These are phyloP conservation scores for Magnusiomyces tetraspermus DNA, from an alignment of 1,139 yeast genomes.

Conservation along the genomic window DNA sequence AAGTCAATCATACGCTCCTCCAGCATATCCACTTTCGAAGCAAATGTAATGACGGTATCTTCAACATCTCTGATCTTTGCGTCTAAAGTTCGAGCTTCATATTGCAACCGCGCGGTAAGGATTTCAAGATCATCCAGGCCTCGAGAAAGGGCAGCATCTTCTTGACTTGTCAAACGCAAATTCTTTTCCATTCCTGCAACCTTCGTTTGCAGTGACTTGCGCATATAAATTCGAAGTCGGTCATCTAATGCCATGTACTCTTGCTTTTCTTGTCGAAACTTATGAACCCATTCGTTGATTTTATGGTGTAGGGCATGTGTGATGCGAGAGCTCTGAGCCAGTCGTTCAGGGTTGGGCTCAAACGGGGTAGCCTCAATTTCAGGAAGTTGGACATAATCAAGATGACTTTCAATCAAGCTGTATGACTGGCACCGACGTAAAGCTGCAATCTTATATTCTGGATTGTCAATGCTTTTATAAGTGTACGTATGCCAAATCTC, in stretches of 20 bases:
- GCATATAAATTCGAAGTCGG: background rate
- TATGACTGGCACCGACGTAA: conserved; percentile 12
- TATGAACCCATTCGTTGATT: background rate
- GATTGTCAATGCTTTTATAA: background rate
- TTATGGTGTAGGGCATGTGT: background rate
- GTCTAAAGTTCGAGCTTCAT: conserved; percentile 65
- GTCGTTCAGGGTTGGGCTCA: background rate
- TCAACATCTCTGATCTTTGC: conserved; percentile 76
- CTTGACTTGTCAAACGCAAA: conserved; percentile 18
- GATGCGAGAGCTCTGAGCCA: background rate
- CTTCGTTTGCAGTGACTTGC: background rate
- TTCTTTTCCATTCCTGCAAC: conserved; percentile 17
- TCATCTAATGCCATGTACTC: background rate
- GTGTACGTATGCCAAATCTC: conserved; percentile 2
- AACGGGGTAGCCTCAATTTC: background rate
- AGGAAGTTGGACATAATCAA: conserved; percentile 3
- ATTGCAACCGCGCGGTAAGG: conserved; percentile 64
- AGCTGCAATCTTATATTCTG: conserved; percentile 7
- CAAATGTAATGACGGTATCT: conserved; percentile 50
- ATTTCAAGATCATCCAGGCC: conserved; percentile 58
- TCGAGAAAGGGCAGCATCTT: conserved; percentile 31
- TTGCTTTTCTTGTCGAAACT: background rate
- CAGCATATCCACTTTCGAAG: conserved; percentile 35
- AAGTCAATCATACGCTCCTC: conserved; percentile 24
- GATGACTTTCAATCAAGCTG: conserved; percentile 9